phyloP scores from a whole-genome alignment of 148 eudicot species.

The Camellia lanceoleosa region DNA sequence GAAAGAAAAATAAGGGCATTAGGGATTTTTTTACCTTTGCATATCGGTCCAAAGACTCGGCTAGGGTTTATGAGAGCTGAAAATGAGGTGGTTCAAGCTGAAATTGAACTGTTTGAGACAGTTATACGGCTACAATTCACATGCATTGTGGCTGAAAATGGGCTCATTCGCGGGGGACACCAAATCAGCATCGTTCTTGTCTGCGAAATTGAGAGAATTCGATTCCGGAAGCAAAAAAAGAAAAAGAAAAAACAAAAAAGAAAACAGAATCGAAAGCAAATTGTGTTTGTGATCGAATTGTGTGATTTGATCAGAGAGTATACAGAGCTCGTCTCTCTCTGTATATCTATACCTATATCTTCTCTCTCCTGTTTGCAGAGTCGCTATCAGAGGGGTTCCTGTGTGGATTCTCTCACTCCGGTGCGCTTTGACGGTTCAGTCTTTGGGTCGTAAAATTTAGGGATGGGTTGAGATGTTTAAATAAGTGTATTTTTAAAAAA shows the following conservation, averaged over 20 bases:
- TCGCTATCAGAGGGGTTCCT: conserved; percentile 14
- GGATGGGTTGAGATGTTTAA: too few relatives aligned
- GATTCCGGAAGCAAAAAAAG: too few relatives aligned
- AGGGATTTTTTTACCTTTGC: conserved; percentile 16
- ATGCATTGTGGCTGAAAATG: conserved; percentile 11
- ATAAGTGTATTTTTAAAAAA: too few relatives aligned
- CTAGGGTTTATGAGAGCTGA: conserved; percentile 13
- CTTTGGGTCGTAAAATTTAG: neutral
- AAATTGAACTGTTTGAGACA: conserved; percentile 11
- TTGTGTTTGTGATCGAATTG: neutral
- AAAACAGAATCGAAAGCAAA: neutral
- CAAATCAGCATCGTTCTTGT: neutral
- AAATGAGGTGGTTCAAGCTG: conserved; percentile 10
- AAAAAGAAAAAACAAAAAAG: neutral
- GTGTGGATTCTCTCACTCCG: neutral
- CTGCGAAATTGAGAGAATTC: neutral
- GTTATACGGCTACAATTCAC: neutral
- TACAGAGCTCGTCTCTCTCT: neutral
- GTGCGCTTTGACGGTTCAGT: neutral
- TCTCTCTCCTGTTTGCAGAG: neutral
- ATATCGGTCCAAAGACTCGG: conserved; percentile 10
- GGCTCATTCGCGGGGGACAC: neutral
- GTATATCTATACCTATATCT: neutral
- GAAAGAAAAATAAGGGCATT: neutral
- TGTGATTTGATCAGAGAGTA: neutral